phyloP scores from a whole-genome alignment of 306 rosid species.

The Hippophae gyantsensis region DNA sequence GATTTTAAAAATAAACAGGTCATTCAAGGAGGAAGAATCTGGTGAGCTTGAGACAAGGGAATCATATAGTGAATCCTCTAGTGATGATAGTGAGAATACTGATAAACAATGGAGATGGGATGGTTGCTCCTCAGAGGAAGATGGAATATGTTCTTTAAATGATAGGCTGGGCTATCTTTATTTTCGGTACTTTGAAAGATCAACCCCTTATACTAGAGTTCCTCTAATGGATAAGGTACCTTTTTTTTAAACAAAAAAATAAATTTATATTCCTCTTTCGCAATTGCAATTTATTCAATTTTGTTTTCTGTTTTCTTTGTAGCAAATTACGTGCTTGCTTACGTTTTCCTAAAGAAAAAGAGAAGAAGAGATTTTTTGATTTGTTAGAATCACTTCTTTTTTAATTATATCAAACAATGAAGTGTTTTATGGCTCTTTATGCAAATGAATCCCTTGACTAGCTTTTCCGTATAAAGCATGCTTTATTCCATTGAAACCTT shows the following conservation, averaged over 20 bases:
- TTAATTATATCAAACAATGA: conserved; percentile 7
- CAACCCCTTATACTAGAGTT: conserved; percentile 89
- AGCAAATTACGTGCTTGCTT: not conserved
- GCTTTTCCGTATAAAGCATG: not conserved
- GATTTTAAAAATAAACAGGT: not conserved
- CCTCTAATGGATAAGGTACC: conserved; percentile 92
- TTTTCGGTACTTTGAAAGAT: conserved; percentile 79
- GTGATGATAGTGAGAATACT: conserved; percentile 65
- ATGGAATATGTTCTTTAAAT: conserved; percentile 45
- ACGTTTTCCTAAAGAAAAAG: not conserved
- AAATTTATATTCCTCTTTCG: conserved; percentile 1
- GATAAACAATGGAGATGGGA: conserved; percentile 81
- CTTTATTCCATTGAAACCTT: conserved; percentile 17
- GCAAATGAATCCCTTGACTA: not conserved
- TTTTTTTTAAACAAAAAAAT: not conserved
- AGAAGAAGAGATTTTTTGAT: not conserved
- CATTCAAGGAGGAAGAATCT: conserved; percentile 61
- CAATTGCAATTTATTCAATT: not conserved
- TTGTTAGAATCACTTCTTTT: conserved; percentile 10
- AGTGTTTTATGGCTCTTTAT: conserved; percentile 11
- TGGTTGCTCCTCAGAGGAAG: conserved; percentile 77
- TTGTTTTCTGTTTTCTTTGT: not conserved
- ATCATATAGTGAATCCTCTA: conserved; percentile 56
- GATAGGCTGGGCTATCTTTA: conserved; percentile 69
- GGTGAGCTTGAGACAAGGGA: conserved; percentile 80